These are phyloP conservation scores for Hevea brasiliensis DNA, from an alignment of 345 rosid genomes.

Conservation along the genomic window DNA sequence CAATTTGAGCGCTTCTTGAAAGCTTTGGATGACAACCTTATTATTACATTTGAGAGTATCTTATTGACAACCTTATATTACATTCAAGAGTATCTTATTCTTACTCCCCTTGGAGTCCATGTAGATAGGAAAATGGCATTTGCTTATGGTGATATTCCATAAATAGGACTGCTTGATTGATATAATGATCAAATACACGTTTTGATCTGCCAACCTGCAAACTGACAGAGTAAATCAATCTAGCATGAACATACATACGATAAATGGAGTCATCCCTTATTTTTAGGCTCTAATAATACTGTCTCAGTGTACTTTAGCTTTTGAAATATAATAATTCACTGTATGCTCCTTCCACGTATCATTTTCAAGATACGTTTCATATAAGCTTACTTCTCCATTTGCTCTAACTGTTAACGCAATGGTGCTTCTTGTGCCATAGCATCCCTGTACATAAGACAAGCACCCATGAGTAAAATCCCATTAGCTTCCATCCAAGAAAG, in stretches of 20 bases:
- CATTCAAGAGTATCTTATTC: too few species aligned
- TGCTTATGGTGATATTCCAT: not conserved
- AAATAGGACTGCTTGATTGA: not conserved
- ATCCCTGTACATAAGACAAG: conserved; percentile 36
- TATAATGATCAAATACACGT: not conserved
- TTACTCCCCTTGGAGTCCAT: not conserved
- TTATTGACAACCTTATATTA: too few species aligned
- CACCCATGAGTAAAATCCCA: not conserved
- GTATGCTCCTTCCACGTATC: conserved; percentile 54
- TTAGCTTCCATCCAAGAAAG: not conserved
- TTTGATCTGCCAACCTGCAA: not conserved
- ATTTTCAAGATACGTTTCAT: conserved; percentile 53
- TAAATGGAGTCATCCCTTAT: not conserved
- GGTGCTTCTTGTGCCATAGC: conserved; percentile 63
- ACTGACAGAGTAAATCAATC: not conserved
- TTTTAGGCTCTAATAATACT: not conserved
- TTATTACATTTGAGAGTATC: too few species aligned
- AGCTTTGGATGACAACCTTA: too few species aligned
- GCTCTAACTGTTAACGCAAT: conserved; percentile 41
- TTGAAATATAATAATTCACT: conserved; percentile 36
- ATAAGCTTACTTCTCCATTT: conserved; percentile 48
- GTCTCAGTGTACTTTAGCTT: conserved; percentile 28
- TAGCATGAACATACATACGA: not conserved
- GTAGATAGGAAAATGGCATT: too few species aligned
- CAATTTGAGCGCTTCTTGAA: too few species aligned